Conservation (phyloP, 2,329 filamentous ascomycete species). For the Fusarium graminum region DNA sequence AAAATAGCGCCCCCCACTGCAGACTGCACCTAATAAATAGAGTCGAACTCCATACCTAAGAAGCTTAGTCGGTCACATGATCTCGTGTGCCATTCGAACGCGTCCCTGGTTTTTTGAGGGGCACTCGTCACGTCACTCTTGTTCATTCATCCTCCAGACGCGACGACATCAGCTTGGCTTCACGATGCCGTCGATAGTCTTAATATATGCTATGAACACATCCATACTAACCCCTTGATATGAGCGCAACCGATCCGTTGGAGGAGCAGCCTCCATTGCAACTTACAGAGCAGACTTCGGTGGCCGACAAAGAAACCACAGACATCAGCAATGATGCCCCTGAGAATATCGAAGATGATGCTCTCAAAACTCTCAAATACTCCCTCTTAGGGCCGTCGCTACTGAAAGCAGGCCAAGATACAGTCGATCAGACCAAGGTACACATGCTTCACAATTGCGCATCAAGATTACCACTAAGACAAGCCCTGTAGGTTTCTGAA, state of each 20-base stretch:
- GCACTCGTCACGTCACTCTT: slow-evolving; percentile 41
- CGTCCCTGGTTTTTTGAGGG: slow-evolving; percentile 25
- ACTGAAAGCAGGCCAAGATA: slow-evolving; percentile 92
- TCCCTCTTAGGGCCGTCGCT: slow-evolving; percentile 89
- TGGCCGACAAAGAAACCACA: slow-evolving; percentile 12
- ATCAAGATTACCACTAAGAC: slow-evolving; percentile 10
- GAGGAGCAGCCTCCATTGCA: slow-evolving; percentile 32
- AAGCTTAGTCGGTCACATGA: slow-evolving; percentile 36
- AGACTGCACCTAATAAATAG: slow-evolving; percentile 10
- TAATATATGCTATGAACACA: slow-evolving; percentile 8
- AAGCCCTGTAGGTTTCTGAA: slow-evolving; percentile 77
- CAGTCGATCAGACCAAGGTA: slow-evolving; percentile 91
- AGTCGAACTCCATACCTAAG: background rate
- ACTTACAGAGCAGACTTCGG: slow-evolving; percentile 13
- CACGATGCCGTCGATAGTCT: slow-evolving; percentile 40
- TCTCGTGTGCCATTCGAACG: slow-evolving; percentile 41
- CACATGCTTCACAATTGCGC: background rate
- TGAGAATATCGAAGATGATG: slow-evolving; percentile 20
- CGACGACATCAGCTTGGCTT: slow-evolving; percentile 30
- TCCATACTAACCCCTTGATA: slow-evolving; percentile 31
- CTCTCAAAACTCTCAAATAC: slow-evolving; percentile 79
- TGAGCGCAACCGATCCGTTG: slow-evolving; percentile 32
- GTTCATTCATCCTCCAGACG: slow-evolving; percentile 29
- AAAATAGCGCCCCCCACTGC: slow-evolving; percentile 45
- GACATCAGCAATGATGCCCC: slow-evolving; percentile 13